Base-by-base conservation (phyloP, 2,329 filamentous ascomycete species). In the Microthyrium microscopicum region DNA sequence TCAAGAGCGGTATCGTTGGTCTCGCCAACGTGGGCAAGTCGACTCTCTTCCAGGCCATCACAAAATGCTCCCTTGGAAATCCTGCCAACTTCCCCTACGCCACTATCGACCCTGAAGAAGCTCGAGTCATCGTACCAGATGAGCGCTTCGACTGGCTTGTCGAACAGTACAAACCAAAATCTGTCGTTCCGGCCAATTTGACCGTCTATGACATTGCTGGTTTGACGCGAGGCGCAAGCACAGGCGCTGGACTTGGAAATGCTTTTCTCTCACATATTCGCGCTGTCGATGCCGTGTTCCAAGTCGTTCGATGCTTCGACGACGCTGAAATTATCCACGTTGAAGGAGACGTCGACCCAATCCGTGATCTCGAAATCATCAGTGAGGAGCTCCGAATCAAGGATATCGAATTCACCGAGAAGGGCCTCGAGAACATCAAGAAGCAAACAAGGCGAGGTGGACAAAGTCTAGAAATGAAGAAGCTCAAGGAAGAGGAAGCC, bases 321-420 rank as follows among this genome's bases (percentile, higher is more conserved):
- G 89, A 98, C 66, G 89, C 87, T 39, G 89, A 98, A 62, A 98
- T 98, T 50, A 95, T 94, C 49, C 89, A 98, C 70, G 85, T 98
- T 44, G 91, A 98, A 68, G 91, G 89, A 55, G 89, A 98, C 50
- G 91, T 98, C 48, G 81, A 98, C 61, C 91, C 89, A 21, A 72
- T 80, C 40, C 77, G 89, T 53, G 89, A 98, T 66, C 61, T 98
- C 46, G 80, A 83, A 51, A 98, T 98, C 57, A 95, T 98, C 61
- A 83, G 77, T 56, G 85, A 95, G 53, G 89, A 98, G 64, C 66
- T 98, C 52, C 76, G 87, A 42, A 76, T 94, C 57, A 98, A 98
- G 67, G 89, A 98, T 60, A 94, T 94, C 44, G 91, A 98, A 64
- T 98, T 95, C 54, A 75, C 81, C 39, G 85, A 93, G 64, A 98